Base-by-base conservation (phyloP, 768 basidiomycete genomes). In the Crepidotus variabilis region DNA sequence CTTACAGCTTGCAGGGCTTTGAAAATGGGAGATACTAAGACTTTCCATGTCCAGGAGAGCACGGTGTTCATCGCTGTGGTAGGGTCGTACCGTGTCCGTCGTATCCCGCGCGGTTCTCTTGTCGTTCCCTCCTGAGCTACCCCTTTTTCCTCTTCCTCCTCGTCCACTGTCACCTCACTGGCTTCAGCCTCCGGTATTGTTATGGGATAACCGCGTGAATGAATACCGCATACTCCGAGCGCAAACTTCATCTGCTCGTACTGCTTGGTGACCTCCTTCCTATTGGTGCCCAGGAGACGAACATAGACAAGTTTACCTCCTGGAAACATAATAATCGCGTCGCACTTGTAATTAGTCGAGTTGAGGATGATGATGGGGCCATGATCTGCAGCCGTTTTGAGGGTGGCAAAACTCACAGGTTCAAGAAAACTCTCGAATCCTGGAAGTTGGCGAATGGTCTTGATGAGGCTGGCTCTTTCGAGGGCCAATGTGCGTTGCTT, bases 351-450 rank as follows among this genome's bases (percentile, higher is more conserved):
- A 13, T 20, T 13, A 49, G 49, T 57, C 43, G 43, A 52, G 51
- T 58, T 64, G 34, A 64, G 52, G 14, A 60, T 35, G 18, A 62
- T 52, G 7, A 64, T 49, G 6, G 61, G 57, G 10, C 63, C 63
- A 16, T 47, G 23, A 18, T 52, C 36, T 46, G 61, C 58, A 24
- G 56, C 59, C 28, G 45, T 20, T 33, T 28, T 34, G 8, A 64
- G 34, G 13, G 24, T 45, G n/a, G 33, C 28, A 33, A 62, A 64
- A 7, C 51, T 51, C 6, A 54, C 51, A 3, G 64, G 63, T 20
- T 57, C 55, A 36, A 67, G 57, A 45, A 67, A 63, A 13, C 57
- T 47, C 18, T 66, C 62, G 47, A 66, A 65, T 0, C 52, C 60
- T 9, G 49, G 52, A 34, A 63, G 28, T 6, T 24, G 28, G 35